These are phyloP conservation scores for Melaleuca quinquenervia DNA, from an alignment of 345 rosid genomes.

Conservation along the genomic window DNA sequence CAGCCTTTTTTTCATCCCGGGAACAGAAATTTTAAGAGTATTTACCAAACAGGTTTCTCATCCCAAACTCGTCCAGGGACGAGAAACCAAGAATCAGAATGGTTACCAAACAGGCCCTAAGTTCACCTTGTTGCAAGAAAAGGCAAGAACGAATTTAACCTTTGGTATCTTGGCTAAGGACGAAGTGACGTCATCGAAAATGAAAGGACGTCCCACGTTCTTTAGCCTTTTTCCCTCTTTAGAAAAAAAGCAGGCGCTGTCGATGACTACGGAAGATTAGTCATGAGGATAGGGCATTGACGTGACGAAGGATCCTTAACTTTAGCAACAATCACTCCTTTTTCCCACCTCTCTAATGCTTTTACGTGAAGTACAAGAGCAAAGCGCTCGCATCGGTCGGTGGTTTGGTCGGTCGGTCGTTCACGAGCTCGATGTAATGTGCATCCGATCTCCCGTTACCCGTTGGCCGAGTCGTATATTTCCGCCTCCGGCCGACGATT, in stretches of 20 bases:
- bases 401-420: too few species aligned
- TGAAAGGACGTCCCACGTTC: not conserved
- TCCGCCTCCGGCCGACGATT: not conserved
- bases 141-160: not conserved
- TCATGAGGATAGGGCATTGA: not conserved
- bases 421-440: too few species aligned
- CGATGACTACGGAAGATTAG: not conserved
- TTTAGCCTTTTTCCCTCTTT: not conserved
- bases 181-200: not conserved
- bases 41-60: too few species aligned
- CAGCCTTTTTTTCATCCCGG: too few species aligned
- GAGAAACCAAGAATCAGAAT: too few species aligned
- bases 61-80: too few species aligned
- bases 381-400: too few species aligned
- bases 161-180: not conserved
- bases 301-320: not conserved
- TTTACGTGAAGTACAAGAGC: not conserved
- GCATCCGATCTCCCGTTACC: not conserved
- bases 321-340: not conserved
- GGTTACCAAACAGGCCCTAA: too few species aligned
- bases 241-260: not conserved
- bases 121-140: too few species aligned
- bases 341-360: not conserved
- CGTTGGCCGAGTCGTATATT: fast-evolving
- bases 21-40: too few species aligned